Conservation (phyloP, 345 rosid species). For the Bruguiera gymnorhiza region DNA sequence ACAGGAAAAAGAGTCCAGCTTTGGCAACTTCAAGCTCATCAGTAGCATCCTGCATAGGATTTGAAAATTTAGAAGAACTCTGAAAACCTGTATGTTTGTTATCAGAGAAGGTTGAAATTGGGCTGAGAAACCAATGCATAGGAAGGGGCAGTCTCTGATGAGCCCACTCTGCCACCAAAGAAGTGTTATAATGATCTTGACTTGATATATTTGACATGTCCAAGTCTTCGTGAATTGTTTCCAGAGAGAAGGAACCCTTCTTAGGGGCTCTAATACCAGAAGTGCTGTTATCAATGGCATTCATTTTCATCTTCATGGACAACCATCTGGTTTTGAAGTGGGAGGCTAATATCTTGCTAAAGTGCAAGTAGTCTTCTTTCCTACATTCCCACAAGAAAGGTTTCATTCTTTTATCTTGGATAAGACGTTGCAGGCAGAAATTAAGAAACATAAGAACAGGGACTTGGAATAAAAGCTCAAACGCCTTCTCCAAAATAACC, state of each 20-base stretch:
- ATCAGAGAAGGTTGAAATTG: constrained; percentile 49
- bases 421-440: constrained; percentile 33
- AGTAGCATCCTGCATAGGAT: constrained; percentile 27
- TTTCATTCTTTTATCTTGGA: constrained; percentile 37
- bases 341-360: constrained; percentile 51
- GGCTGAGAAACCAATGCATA: constrained; percentile 86
- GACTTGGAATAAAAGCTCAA: constrained; percentile 56
- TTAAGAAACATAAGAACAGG: constrained; percentile 50
- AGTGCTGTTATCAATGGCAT: constrained; percentile 25
- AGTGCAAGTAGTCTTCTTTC: constrained; percentile 45
- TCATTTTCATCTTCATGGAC: constrained; percentile 50
- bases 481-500: constrained; percentile 51
- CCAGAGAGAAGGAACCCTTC: constrained; percentile 43
- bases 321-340: constrained; percentile 77
- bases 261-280: constrained; percentile 21
- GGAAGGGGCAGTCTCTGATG: constrained; percentile 87
- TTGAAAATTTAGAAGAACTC: constrained; percentile 20
- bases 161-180: constrained; percentile 62
- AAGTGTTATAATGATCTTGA: constrained; percentile 28
- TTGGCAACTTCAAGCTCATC: constrained; percentile 53
- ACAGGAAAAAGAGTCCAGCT: constrained; percentile 74
- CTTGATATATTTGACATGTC: constrained; percentile 41
- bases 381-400: constrained; percentile 41
- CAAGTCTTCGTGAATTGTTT: constrained; percentile 70
- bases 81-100: constrained; percentile 32